Evolutionary conservation across 441 rosid genomes (phyloP), one percentile per base, ranked within the genome.

Genomic region (Adansonia grandidieri): DNA sequence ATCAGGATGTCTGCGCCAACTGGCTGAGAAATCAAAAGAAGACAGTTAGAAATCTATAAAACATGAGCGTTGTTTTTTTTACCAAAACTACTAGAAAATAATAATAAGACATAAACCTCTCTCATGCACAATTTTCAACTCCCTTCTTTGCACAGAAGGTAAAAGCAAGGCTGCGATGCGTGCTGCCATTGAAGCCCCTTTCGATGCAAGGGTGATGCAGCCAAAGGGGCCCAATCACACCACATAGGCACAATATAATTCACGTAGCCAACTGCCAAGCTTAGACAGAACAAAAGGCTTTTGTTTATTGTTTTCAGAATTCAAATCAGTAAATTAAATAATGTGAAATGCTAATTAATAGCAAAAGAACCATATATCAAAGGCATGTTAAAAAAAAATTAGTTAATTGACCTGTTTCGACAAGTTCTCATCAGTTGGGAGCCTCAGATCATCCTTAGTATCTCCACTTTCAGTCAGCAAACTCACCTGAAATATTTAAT

Each of bases 371-470:
- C 17, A 15, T 2, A 14, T 5, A 32, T 45, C 13, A 24, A 6
- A 70, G 13, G 32, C 20, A 70, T 22, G 9, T 37, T 24, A 19
- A 0, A 37, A 28, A 24, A 62, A 19, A 22, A 14, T n/a, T 9
- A 51, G 47, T 54, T 72, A 76, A 73, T 76, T 61, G 48, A 92
- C 98, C 96, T 85, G 95, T 15, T 83, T 0, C 61, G 91, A 92
- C 56, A 95, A 83, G 89, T 0, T 75, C 0, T 95, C 98, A 87
- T 95, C 98, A 9, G 96, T 91, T 75, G 99, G 99, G 40, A 96
- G 95, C 89, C 84, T 91, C 83, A 96, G 93, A 85, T 96, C 98
- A 84, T 96, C 99, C 90, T 96, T 96, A 44, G 98, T 96, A 73
- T 85, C 84, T 9, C 98, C 99, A 78, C 79, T 91, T 47, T 91